These are phyloP conservation scores for Paraconiothyrium sp. DNA, from an alignment of 2,329 filamentous ascomycete genomes.

Conservation along the genomic window DNA sequence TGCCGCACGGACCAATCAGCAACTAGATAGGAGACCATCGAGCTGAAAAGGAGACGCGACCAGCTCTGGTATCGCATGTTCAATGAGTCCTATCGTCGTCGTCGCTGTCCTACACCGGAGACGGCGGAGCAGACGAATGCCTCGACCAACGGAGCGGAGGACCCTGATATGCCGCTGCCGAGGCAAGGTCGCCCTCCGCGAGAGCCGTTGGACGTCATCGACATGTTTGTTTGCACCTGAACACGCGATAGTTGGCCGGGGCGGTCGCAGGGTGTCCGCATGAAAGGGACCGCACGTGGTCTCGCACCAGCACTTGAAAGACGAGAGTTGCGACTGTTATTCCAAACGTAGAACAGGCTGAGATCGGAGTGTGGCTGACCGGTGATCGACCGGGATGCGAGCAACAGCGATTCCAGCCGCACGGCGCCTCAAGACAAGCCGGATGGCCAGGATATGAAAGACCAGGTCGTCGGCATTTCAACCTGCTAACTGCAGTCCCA, in stretches of 20 bases:
- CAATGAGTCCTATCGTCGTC: no score
- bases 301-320: neutral
- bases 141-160: neutral
- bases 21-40: neutral
- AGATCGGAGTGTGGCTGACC: constrained; percentile 18
- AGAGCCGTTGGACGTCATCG: constrained; percentile 8
- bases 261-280: neutral
- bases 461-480: constrained; percentile 1
- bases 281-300: constrained; percentile 7
- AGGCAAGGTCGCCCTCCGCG: neutral
- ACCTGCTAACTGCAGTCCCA: neutral
- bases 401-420: constrained; percentile 18
- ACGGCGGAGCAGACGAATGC: neutral
- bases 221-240: neutral
- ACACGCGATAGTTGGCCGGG: neutral
- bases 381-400: constrained; percentile 25
- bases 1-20: neutral
- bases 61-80: neutral
- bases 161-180: neutral
- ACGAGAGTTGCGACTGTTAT: neutral
- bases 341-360: neutral
- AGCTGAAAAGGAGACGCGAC: neutral
- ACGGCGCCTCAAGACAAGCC: neutral
- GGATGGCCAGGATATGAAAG: constrained; percentile 10
- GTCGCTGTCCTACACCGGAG: neutral